phyloP scores from a whole-genome alignment of 345 rosid species.

The Brassica incana region DNA sequence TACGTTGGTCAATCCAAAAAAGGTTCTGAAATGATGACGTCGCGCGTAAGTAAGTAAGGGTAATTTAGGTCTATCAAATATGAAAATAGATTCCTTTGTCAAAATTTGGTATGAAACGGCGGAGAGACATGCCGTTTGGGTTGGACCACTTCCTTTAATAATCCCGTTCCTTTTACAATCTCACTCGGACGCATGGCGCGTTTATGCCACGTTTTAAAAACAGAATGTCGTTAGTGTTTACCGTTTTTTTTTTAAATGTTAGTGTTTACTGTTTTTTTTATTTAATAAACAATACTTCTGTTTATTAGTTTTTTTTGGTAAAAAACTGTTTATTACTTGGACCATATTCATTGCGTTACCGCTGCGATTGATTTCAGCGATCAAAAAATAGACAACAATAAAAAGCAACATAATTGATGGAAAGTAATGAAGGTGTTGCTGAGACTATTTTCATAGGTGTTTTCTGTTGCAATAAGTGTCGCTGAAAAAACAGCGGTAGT shows the following conservation, averaged over 20 bases:
- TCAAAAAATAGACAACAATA: no score
- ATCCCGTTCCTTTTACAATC: background rate
- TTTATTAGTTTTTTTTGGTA: no score
- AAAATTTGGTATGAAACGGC: conserved; percentile 41
- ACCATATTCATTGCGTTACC: no score
- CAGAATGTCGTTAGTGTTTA: background rate
- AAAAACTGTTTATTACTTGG: no score
- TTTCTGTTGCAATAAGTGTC: no score
- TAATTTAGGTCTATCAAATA: background rate
- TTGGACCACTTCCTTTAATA: conserved; percentile 38
- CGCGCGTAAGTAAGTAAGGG: conserved; percentile 16
- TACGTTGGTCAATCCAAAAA: background rate
- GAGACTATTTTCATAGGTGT: no score
- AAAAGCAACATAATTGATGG: no score
- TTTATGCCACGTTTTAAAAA: background rate
- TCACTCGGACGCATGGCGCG: conserved; percentile 6
- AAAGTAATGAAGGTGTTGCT: no score
- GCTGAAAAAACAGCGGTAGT: no score
- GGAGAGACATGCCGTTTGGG: conserved; percentile 32
- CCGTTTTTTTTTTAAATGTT: background rate
- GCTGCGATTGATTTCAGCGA: no score
- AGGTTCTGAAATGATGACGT: conserved; percentile 16
- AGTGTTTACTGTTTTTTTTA: background rate
- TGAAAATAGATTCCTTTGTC: conserved; percentile 21
- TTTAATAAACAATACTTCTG: no score